phyloP scores from a whole-genome alignment of 495 filamentous ascomycete genomes.

The Tuber calosporum region DNA sequence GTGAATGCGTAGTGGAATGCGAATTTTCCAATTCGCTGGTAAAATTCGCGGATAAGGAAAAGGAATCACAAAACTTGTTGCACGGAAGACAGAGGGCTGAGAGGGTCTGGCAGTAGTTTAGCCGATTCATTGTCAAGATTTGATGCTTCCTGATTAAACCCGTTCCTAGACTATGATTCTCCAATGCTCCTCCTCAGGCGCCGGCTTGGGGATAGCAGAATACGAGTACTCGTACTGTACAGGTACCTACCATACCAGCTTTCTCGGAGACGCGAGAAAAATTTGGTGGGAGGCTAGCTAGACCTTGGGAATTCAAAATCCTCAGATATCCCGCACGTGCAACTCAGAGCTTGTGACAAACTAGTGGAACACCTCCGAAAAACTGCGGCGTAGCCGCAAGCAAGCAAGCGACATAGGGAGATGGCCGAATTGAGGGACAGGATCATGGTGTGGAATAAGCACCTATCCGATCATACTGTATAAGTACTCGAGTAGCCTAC shows the following conservation, averaged over 20 bases:
- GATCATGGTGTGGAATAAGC: too few species aligned
- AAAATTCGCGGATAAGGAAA: neutral
- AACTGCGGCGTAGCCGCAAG: neutral
- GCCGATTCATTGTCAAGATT: neutral
- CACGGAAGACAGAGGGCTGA: neutral
- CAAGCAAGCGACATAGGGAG: neutral
- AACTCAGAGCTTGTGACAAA: neutral
- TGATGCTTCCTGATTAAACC: neutral
- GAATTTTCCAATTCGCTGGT: conserved; percentile 1
- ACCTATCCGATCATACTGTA: too few species aligned
- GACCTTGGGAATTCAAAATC: neutral
- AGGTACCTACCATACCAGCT: too few species aligned
- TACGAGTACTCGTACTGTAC: too few species aligned
- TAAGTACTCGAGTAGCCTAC: too few species aligned
- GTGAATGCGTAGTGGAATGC: neutral
- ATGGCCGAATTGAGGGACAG: too few species aligned
- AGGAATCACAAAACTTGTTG: neutral
- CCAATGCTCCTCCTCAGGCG: neutral
- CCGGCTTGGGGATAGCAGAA: neutral
- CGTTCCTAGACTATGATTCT: neutral
- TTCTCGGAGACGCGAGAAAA: too few species aligned
- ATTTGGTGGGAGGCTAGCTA: neutral
- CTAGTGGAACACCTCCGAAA: neutral
- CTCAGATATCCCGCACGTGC: neutral
- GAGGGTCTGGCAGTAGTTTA: neutral